phyloP scores from a whole-genome alignment of 1,139 yeast genomes.

The Wickerhamiella infanticola region DNA sequence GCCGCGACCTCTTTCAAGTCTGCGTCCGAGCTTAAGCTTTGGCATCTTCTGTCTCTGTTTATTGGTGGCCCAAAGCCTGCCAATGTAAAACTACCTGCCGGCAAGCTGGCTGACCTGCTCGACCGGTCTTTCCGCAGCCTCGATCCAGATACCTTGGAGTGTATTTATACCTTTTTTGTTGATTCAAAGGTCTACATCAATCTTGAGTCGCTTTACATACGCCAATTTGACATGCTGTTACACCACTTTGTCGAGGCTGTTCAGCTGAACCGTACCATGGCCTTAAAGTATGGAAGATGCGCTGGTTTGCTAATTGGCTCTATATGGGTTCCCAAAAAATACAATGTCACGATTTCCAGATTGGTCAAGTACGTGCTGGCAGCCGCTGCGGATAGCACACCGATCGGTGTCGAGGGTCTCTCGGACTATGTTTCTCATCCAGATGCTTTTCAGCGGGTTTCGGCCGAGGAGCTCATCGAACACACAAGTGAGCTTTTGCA shows the following conservation, averaged over 20 bases:
- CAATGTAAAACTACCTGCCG: slow-evolving; percentile 8
- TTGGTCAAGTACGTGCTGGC: slow-evolving; percentile 7
- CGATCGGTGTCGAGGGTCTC: slow-evolving; percentile 8
- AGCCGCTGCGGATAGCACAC: background rate
- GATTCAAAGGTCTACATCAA: background rate
- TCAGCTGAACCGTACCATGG: background rate
- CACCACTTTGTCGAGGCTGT: slow-evolving; percentile 8
- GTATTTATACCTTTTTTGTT: slow-evolving; percentile 4
- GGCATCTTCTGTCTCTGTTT: background rate
- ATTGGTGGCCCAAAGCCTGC: background rate
- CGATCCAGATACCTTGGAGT: slow-evolving; percentile 4
- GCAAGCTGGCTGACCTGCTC: background rate
- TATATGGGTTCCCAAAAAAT: slow-evolving; percentile 11
- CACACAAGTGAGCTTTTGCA: slow-evolving; percentile 5
- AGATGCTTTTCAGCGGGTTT: background rate
- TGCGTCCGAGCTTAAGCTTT: background rate
- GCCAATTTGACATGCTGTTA: slow-evolving; percentile 9
- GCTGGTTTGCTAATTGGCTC: slow-evolving; percentile 1
- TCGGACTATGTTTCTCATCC: slow-evolving; percentile 13
- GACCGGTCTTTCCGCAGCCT: background rate
- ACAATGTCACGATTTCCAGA: slow-evolving; percentile 6
- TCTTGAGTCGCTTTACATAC: slow-evolving; percentile 5
- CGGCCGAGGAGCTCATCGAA: background rate
- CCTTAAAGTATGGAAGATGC: background rate
- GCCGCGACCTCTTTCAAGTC: background rate